Evolutionary conservation across 805 yeast species (phyloP).

Genomic region (Lipomyces kockii): DNA sequence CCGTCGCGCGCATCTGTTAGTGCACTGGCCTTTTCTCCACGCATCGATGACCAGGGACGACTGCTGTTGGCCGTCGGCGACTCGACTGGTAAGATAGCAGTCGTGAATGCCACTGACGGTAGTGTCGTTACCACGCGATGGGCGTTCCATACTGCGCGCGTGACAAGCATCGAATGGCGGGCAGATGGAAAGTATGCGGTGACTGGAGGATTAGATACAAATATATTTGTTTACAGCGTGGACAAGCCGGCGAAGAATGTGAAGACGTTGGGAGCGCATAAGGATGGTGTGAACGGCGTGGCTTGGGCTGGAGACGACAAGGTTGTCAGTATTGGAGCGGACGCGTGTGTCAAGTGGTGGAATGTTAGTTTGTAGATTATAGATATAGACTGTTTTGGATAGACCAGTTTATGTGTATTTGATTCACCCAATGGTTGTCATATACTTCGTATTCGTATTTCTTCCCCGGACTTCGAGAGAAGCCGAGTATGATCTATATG

Average conservation of each 20-base stretch:
- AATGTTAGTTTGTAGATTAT: constrained; percentile 33
- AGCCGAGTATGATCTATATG: too few species aligned
- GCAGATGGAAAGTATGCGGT: constrained; percentile 71
- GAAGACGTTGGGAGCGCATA: constrained; percentile 79
- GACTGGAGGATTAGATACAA: constrained; percentile 84
- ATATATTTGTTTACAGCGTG: constrained; percentile 78
- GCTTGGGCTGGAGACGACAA: constrained; percentile 61
- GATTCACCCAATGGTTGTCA: too few species aligned
- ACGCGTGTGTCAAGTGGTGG: constrained; percentile 83
- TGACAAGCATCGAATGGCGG: constrained; percentile 80
- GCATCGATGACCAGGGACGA: constrained; percentile 17
- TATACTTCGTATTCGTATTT: too few species aligned
- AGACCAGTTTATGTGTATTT: background rate
- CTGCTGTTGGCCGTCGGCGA: constrained; percentile 82
- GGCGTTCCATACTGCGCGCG: constrained; percentile 91
- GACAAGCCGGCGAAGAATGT: constrained; percentile 75
- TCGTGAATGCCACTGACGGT: constrained; percentile 59
- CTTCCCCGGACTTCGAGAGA: too few species aligned
- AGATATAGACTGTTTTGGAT: background rate
- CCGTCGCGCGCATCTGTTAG: constrained; percentile 67
- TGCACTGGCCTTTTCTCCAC: constrained; percentile 22
- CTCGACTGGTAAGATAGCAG: constrained; percentile 79
- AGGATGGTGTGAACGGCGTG: constrained; percentile 79
- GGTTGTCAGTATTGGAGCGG: constrained; percentile 76
- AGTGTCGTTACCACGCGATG: constrained; percentile 78